These are phyloP conservation scores for Exophiala alcalophila DNA, from an alignment of 2,329 filamentous ascomycete species.

Conservation along the genomic window DNA sequence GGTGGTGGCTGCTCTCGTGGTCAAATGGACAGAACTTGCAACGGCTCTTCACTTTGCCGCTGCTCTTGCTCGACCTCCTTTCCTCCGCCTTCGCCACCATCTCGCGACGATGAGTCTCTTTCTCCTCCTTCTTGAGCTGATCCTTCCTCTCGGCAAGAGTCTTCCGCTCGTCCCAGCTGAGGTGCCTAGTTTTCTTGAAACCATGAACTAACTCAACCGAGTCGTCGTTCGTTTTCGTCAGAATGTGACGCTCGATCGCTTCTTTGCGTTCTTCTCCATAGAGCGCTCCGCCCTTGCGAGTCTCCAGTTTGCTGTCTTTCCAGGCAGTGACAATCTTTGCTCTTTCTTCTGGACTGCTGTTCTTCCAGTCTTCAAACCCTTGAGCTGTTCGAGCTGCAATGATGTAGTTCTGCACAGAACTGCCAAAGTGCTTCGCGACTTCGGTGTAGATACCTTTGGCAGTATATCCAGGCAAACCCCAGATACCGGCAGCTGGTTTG, in stretches of 20 bases:
- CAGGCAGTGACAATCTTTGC: slow-evolving; percentile 64
- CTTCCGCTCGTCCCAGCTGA: slow-evolving; percentile 53
- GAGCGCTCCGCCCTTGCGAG: slow-evolving; percentile 43
- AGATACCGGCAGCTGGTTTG: slow-evolving; percentile 77
- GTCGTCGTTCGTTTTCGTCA: slow-evolving; percentile 36
- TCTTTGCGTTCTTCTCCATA: slow-evolving; percentile 46
- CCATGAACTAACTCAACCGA: slow-evolving; percentile 41
- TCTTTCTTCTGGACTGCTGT: slow-evolving; percentile 57
- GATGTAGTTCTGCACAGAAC: slow-evolving; percentile 74
- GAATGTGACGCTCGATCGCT: slow-evolving; percentile 49
- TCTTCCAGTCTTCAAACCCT: slow-evolving; percentile 64
- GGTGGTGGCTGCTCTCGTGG: slow-evolving; percentile 23
- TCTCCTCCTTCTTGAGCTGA: slow-evolving; percentile 31
- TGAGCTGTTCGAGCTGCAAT: slow-evolving; percentile 72
- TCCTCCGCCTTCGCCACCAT: slow-evolving; percentile 30
- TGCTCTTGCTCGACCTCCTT: slow-evolving; percentile 22
- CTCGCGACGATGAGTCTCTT: slow-evolving; percentile 25
- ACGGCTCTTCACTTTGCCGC: slow-evolving; percentile 24
- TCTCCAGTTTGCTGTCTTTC: slow-evolving; percentile 58
- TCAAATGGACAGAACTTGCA: slow-evolving; percentile 29
- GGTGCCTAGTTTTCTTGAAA: slow-evolving; percentile 50
- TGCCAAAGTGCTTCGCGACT: slow-evolving; percentile 66
- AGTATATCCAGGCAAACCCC: slow-evolving; percentile 73
- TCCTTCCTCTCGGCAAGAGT: slow-evolving; percentile 43
- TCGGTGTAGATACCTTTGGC: slow-evolving; percentile 81